Base-by-base conservation (phyloP, 331 rosid genomes). In the Quercus lobata region DNA sequence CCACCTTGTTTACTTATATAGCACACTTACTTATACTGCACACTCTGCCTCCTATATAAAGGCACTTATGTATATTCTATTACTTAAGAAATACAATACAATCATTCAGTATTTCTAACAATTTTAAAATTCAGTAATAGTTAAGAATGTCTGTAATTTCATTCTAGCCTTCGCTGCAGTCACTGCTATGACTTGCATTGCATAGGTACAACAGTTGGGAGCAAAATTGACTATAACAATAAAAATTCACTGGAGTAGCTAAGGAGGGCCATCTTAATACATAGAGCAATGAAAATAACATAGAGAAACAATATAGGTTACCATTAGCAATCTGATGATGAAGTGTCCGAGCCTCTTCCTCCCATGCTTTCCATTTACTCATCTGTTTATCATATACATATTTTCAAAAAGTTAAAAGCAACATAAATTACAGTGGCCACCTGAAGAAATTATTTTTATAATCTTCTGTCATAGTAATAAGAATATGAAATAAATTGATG, bases 331-430 rank as follows among this genome's bases (percentile, higher is more conserved):
- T 89, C 60, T 83, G 89, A 80, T 91, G 89, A 27, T 86, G 90
- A 2, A 87, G 79, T 72, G 96, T 86, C 62, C 6, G 88, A 79
- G 96, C 89, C 76, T 89, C 96, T 24, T 86, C 78, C 73, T 91
- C 96, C 93, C 96, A 91, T 17, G 78, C 78, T 77, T 86, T 84
- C 96, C 96, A 91, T 86, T 71, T 89, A 71, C 82, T 84, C 87
- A 86, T 89, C 96, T 91, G 86, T 63, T 80, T 29, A 49, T 49
- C 17, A 12, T 63, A 18, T 5, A 34, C 18, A 21, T 12, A 34
- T 12, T 4, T 41, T 46, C 29, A 71, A 25, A 58, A n/a, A 46
- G 27, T 77, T 60, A 53, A 32, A 17, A 5, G 9, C 15, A 74
- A 14, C 21, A 80, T 11, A 49, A 49, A 49, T 3, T 49, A 49